phyloP scores from a whole-genome alignment of 768 basidiomycete genomes.

The Rickenella mellea region DNA sequence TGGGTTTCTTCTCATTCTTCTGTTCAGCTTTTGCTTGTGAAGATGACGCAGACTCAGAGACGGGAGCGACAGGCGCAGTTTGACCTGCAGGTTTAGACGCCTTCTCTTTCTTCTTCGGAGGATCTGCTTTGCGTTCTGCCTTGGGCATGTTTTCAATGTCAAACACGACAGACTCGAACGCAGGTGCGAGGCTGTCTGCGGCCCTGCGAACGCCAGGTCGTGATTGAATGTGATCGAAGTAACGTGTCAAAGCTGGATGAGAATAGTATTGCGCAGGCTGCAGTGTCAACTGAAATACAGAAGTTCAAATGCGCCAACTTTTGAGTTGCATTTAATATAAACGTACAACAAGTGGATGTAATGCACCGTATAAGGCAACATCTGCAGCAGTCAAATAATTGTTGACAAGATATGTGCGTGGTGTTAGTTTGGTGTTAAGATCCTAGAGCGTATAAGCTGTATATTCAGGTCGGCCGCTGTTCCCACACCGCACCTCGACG shows the following conservation, averaged over 20 bases:
- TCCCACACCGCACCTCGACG: constrained; percentile 41
- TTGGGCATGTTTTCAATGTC: constrained; percentile 72
- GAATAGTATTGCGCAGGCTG: constrained; percentile 67
- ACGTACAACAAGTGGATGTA: constrained; percentile 75
- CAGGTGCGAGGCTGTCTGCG: constrained; percentile 39
- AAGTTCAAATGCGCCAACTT: background rate
- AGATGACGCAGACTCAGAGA: constrained; percentile 13
- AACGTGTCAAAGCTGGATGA: constrained; percentile 78
- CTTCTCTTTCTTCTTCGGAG: constrained; percentile 74
- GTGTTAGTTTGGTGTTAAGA: constrained; percentile 59
- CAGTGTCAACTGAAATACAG: constrained; percentile 47
- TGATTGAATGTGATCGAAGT: constrained; percentile 91
- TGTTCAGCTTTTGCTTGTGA: constrained; percentile 19
- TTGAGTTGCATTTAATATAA: background rate
- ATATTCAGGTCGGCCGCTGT: background rate
- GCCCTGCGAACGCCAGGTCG: constrained; percentile 50
- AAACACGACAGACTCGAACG: constrained; percentile 51
- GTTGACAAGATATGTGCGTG: constrained; percentile 78
- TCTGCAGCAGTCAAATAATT: constrained; percentile 86
- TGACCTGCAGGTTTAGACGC: constrained; percentile 10
- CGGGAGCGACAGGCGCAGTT: constrained; percentile 22
- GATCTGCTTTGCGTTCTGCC: constrained; percentile 60
- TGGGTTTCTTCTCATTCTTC: constrained; percentile 40
- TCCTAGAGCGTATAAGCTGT: constrained; percentile 31
- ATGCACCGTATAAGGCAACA: constrained; percentile 80